Base-by-base conservation (phyloP, 208 protist species). In the Ichthyophonus hoferi region DNA sequence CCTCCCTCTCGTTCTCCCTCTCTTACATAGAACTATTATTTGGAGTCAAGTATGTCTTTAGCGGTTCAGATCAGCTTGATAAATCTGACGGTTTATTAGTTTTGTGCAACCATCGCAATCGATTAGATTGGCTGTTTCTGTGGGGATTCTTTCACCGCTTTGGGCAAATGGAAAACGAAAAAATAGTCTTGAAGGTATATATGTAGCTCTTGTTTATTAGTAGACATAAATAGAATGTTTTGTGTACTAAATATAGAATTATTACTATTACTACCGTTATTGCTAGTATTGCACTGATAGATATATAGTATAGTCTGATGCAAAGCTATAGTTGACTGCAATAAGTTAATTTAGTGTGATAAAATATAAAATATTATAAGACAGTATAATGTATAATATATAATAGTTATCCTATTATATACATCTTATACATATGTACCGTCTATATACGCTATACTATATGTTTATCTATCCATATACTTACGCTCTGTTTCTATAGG, bases 111-210 rank as follows among this genome's bases (percentile, higher is more conserved):
- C 83, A 87, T 78, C 83, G 83, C 2, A 77, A 78, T 58, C 83
- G 83, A 40, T 34, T 87, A 12, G 83, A 87, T 78, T 87, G 83
- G 83, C 0, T 87, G 43, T 87, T 87, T 35, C 42, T 87, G 43
- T 87, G 83, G 83, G 38, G 42, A 2, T 87, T 58, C 2, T 87
- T 87, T 78, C 7, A 33, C 3, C 40, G 83, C 1, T 87, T 40
- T 78, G 83, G 83, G 3, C 40, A 42, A 2, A 38, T 87, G 42
- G 2, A 24, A 2, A 42, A 79, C 76, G 24, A 78, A 0, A 87
- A 87, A 42, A 87, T 87, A 24, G 40, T 87, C 17, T 35, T 87
- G 43, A 87, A 87, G 83, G 83, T 87, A 40, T 12, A 35, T 39
- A n/a, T n/a, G n/a, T n/a, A n/a, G n/a, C n/a, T n/a, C n/a, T n/a